phyloP scores from a whole-genome alignment of 1,139 yeast genomes.

The Hemisphaericaspora xylofermentans region DNA sequence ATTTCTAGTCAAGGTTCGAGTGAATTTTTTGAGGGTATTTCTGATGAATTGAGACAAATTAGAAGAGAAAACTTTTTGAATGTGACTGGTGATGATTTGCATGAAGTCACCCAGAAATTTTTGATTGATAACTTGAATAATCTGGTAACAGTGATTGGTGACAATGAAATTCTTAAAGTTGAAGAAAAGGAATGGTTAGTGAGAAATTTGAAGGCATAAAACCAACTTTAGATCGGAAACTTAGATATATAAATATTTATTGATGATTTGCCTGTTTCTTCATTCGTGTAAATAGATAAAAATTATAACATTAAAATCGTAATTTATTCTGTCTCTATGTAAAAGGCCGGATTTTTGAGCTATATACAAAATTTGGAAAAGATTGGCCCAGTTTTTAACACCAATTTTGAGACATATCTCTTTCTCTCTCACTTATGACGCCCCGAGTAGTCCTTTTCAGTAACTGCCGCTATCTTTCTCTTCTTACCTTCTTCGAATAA shows the following conservation, averaged over 20 bases:
- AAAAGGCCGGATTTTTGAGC: background rate
- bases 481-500: constrained; percentile 85
- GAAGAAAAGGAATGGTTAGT: constrained; percentile 11
- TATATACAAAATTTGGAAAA: constrained; percentile 1
- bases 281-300: background rate
- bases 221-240: background rate
- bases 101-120: constrained; percentile 62
- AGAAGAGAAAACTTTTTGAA: constrained; percentile 74
- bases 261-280: background rate
- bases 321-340: background rate
- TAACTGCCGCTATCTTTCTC: constrained; percentile 69
- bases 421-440: constrained; percentile 30
- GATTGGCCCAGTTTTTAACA: background rate
- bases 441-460: constrained; percentile 61
- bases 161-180: constrained; percentile 34
- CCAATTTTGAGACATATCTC: background rate
- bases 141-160: constrained; percentile 53
- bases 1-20: constrained; percentile 71
- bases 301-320: background rate
- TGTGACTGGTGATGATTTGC: constrained; percentile 62
- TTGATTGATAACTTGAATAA: constrained; percentile 34
- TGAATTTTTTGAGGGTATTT: constrained; percentile 64
- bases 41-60: constrained; percentile 76
- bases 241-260: background rate
- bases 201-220: constrained; percentile 4